A percentile compares a stretch with the other conserved stretches of the same genome.
phyloP scores from a whole-genome alignment of 257 asterid species.

The Solanum peruvianum region DNA sequence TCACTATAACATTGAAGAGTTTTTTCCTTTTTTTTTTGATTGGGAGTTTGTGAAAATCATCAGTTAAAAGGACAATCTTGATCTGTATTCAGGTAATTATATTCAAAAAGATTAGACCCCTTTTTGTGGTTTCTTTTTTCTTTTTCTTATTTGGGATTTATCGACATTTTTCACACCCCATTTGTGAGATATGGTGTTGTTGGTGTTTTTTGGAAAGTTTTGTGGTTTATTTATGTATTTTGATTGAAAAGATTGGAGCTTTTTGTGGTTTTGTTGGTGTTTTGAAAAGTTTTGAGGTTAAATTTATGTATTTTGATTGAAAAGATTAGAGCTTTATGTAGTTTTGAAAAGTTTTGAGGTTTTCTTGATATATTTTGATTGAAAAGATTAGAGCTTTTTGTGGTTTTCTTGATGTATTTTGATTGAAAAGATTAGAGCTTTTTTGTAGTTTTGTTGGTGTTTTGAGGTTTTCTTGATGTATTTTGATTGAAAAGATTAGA shows the following conservation, averaged over 20 bases:
- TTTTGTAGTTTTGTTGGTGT: not conserved
- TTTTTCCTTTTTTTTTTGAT: not conserved
- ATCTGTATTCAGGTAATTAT: not conserved
- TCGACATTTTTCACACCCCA: no score
- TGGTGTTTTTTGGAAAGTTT: not conserved
- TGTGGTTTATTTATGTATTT: not conserved
- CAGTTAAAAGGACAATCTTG: not conserved
- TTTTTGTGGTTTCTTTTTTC: not conserved
- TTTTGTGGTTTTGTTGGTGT: not conserved
- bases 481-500: not conserved
- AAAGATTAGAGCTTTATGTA: not conserved
- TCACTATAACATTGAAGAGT: not conserved
- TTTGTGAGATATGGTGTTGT: not conserved
- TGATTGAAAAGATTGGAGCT: not conserved
- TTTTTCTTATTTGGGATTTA: rapidly evolving
- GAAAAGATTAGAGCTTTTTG: not conserved
- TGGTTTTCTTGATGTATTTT: not conserved
- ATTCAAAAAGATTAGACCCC: not conserved
- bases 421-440: not conserved
- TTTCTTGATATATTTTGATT: no score
- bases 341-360: not conserved
- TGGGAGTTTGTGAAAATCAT: not conserved
- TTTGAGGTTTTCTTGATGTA: not conserved
- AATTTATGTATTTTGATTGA: not conserved
- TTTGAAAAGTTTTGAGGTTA: not conserved